A percentile compares a stretch with the other conserved stretches of the same genome.
Conservation (phyloP, 805 yeast species). For the Starmerella floricola region DNA sequence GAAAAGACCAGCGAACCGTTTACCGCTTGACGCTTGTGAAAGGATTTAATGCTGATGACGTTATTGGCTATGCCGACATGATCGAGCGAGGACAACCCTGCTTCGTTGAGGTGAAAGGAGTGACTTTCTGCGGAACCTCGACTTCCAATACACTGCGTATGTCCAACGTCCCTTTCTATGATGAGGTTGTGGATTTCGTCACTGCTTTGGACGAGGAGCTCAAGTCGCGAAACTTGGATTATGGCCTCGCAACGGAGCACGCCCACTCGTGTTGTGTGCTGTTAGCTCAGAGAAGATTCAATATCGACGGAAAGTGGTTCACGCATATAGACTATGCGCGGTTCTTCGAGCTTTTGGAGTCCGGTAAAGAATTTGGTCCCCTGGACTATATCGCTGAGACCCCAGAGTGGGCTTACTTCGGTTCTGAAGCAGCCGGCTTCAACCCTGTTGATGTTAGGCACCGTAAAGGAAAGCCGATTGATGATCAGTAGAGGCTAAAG, state of each 20-base stretch:
- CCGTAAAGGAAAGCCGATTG: slow-evolving; percentile 32
- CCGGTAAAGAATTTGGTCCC: slow-evolving; percentile 58
- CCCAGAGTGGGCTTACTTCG: slow-evolving; percentile 87
- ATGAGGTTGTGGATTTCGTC: slow-evolving; percentile 74
- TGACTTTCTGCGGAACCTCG: slow-evolving; percentile 88
- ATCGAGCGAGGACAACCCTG: slow-evolving; percentile 73
- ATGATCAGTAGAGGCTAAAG: background rate
- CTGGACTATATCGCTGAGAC: slow-evolving; percentile 72
- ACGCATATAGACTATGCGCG: slow-evolving; percentile 77
- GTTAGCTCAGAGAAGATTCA: slow-evolving; percentile 64
- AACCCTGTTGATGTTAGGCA: slow-evolving; percentile 64
- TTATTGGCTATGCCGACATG: slow-evolving; percentile 70
- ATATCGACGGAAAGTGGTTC: slow-evolving; percentile 62
- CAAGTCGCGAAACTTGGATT: slow-evolving; percentile 51
- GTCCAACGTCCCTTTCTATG: slow-evolving; percentile 92
- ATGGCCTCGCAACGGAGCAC: slow-evolving; percentile 87
- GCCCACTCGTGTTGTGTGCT: slow-evolving; percentile 89
- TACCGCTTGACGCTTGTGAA: slow-evolving; percentile 82
- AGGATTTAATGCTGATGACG: slow-evolving; percentile 77
- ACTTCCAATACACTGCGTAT: slow-evolving; percentile 82
- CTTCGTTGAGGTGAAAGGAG: slow-evolving; percentile 86
- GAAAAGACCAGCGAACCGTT: slow-evolving; percentile 77
- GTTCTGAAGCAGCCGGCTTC: slow-evolving; percentile 74
- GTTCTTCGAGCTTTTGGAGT: slow-evolving; percentile 56
- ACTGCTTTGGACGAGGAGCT: slow-evolving; percentile 49